Percentiles rank a stretch among this genome's conserved stretches.
Conservation (phyloP, 1,284 basidiomycete genomes). For the Tilletia walkeri region DNA sequence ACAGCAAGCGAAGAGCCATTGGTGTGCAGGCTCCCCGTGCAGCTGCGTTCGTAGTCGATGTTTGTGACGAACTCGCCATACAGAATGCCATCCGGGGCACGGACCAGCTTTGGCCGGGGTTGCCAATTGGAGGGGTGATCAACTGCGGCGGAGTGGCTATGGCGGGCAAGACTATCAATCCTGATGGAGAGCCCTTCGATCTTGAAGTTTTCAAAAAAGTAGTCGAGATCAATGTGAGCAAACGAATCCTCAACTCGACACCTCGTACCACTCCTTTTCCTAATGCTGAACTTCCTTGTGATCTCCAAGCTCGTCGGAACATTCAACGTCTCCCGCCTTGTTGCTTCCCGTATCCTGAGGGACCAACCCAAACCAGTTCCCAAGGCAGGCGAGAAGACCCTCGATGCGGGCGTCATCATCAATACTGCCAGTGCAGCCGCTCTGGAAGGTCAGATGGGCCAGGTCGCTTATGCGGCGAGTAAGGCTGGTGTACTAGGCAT, state of each 20-base stretch:
- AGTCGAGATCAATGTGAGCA: conserved; percentile 47
- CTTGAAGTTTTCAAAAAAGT: conserved; percentile 50
- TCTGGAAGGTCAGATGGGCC: conserved; percentile 56
- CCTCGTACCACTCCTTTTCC: background rate
- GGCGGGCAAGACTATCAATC: conserved; percentile 52
- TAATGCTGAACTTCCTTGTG: background rate
- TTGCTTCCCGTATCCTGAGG: conserved; percentile 50
- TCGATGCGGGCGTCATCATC: conserved; percentile 56
- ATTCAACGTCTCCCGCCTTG: conserved; percentile 55
- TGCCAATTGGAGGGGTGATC: conserved; percentile 52
- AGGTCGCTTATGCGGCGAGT: conserved; percentile 50
- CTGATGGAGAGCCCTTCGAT: conserved; percentile 50
- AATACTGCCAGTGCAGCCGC: conserved; percentile 51
- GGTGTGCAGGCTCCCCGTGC: conserved; percentile 20
- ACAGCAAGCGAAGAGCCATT: no score
- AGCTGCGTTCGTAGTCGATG: conserved; percentile 44
- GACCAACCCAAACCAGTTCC: conserved; percentile 33
- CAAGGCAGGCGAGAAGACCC: conserved; percentile 28
- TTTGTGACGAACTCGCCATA: conserved; percentile 46
- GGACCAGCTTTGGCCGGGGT: conserved; percentile 35
- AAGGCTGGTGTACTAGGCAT: conserved; percentile 55
- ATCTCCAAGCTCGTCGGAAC: conserved; percentile 38
- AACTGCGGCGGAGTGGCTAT: conserved; percentile 55
- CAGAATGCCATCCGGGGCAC: conserved; percentile 35
- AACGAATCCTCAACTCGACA: background rate